Percentiles rank a stretch among this genome's conserved stretches.
These are phyloP conservation scores for Diplotaxis tenuifolia DNA, from an alignment of 345 rosid species.

Conservation along the genomic window DNA sequence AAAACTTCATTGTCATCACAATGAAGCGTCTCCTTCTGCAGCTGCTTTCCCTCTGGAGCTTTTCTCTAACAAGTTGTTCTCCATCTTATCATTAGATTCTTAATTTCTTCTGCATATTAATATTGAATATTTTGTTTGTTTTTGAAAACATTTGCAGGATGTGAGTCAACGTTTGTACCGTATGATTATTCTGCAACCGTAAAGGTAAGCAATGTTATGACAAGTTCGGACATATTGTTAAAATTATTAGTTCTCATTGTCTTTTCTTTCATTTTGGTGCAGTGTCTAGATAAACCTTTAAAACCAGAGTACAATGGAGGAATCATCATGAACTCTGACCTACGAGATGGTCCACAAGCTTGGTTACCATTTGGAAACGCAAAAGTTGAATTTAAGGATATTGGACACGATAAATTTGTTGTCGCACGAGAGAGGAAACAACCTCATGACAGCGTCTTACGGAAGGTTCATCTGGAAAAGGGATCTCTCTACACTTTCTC, in stretches of 20 bases:
- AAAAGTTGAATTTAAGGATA: too few species aligned
- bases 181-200: too few species aligned
- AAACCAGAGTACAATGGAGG: constrained; percentile 78
- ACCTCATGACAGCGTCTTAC: too few species aligned
- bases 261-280: neutral
- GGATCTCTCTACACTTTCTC: constrained; percentile 60
- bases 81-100: neutral
- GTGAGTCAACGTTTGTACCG: constrained; percentile 46
- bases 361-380: too few species aligned
- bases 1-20: constrained; percentile 7
- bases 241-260: neutral
- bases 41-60: constrained; percentile 20
- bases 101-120: neutral
- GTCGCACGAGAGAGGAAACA: too few species aligned
- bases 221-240: neutral
- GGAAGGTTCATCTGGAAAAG: constrained; percentile 43
- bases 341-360: too few species aligned
- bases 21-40: constrained; percentile 30
- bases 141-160: constrained; percentile 45
- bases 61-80: constrained; percentile 28
- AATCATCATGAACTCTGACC: too few species aligned
- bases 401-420: too few species aligned
- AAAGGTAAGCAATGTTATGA: constrained; percentile 39
- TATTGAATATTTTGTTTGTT: neutral
- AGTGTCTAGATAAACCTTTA: too few species aligned